phyloP scores from a whole-genome alignment of 208 protist species.

The Trichomonas gallinae region DNA sequence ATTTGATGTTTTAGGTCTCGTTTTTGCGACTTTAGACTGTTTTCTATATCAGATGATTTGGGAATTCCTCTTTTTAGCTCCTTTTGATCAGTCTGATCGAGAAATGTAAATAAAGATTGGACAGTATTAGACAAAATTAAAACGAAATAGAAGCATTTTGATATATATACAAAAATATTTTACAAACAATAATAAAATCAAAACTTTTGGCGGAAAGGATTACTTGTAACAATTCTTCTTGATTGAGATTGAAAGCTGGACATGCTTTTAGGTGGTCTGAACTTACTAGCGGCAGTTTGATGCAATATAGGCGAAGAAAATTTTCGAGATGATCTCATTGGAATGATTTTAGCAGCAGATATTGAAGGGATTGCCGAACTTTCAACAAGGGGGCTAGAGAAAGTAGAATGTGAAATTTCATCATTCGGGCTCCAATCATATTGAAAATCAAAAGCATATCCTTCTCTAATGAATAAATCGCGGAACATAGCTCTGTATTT shows the following conservation, averaged over 20 bases:
- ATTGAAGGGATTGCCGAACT: background rate
- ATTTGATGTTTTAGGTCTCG: background rate
- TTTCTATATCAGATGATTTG: background rate
- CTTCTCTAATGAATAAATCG: constrained; percentile 84
- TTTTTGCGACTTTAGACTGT: background rate
- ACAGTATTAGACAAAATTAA: background rate
- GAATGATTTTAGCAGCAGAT: background rate
- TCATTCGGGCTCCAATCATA: constrained; percentile 74
- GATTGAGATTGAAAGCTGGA: background rate
- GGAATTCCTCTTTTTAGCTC: background rate
- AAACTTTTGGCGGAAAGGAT: background rate
- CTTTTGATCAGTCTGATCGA: background rate
- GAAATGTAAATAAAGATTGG: background rate
- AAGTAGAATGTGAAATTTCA: background rate
- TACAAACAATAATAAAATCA: background rate
- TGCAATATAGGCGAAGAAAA: background rate
- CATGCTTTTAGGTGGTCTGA: background rate
- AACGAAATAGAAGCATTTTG: background rate
- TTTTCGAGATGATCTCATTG: background rate
- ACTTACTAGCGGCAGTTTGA: background rate
- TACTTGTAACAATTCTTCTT: background rate
- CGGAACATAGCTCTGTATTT: constrained; percentile 75
- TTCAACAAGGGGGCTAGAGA: background rate
- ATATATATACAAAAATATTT: background rate
- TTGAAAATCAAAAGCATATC: constrained; percentile 84